Conservation (phyloP, 495 filamentous ascomycete species). For the Thermothielavioides terrestris region DNA sequence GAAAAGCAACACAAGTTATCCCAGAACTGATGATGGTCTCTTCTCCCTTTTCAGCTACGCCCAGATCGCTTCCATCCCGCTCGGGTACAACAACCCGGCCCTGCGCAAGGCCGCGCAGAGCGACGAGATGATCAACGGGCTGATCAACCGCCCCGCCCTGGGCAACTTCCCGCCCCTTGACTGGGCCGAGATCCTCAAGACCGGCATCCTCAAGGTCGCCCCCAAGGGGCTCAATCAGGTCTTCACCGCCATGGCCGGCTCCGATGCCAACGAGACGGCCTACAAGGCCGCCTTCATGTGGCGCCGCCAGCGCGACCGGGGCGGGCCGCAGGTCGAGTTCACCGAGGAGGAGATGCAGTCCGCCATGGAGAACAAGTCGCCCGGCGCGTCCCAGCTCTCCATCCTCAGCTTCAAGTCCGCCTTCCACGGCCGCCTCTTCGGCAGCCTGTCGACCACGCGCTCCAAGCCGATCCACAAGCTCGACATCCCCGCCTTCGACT, state of each 20-base stretch:
- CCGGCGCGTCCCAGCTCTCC: slow-evolving; percentile 74
- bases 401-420: slow-evolving; percentile 89
- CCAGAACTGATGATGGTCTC: slow-evolving; percentile 4
- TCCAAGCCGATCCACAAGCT: slow-evolving; percentile 98
- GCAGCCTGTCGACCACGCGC: slow-evolving; percentile 83
- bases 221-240: slow-evolving; percentile 91
- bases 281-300: slow-evolving; percentile 99
- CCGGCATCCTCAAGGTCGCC: slow-evolving; percentile 80
- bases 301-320: slow-evolving; percentile 79
- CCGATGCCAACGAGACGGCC: slow-evolving; percentile 97
- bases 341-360: slow-evolving; percentile 67
- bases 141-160: slow-evolving; percentile 92
- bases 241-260: slow-evolving; percentile 92
- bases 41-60: slow-evolving; percentile 57
- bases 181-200: slow-evolving; percentile 78
- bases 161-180: slow-evolving; percentile 93
- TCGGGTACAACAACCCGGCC: slow-evolving; percentile 92
- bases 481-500: slow-evolving; percentile 96
- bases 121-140: slow-evolving; percentile 68
- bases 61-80: slow-evolving; percentile 94
- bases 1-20: background rate
- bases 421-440: slow-evolving; percentile 96
- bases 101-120: slow-evolving; percentile 62
- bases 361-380: slow-evolving; percentile 77
- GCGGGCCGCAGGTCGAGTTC: slow-evolving; percentile 75